These are phyloP conservation scores for Aulographum hederae DNA, from an alignment of 2,329 filamentous ascomycete species.

Conservation along the genomic window DNA sequence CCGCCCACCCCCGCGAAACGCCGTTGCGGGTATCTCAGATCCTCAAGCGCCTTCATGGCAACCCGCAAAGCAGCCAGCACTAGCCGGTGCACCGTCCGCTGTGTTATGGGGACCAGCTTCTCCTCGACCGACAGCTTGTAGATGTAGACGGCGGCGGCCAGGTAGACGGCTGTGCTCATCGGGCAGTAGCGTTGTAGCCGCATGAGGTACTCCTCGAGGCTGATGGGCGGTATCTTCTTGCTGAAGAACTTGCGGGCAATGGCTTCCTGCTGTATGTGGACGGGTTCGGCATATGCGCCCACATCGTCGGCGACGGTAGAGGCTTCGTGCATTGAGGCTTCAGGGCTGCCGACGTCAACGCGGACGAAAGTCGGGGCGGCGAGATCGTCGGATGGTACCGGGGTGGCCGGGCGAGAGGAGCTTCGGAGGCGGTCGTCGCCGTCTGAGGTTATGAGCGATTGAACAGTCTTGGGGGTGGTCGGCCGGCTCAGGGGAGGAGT, in stretches of 20 bases:
- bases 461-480: constrained; percentile 1
- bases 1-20: constrained; percentile 78
- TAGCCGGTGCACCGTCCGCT: constrained; percentile 70
- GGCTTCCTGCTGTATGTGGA: constrained; percentile 63
- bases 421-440: constrained; percentile 13
- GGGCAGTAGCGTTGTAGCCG: constrained; percentile 84
- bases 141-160: constrained; percentile 77
- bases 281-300: constrained; percentile 50
- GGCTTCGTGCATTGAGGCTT: constrained; percentile 30
- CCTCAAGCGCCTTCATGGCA: constrained; percentile 89
- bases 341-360: constrained; percentile 27
- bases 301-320: constrained; percentile 19
- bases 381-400: constrained; percentile 21
- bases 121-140: constrained; percentile 59
- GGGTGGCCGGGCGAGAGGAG: constrained; percentile 18
- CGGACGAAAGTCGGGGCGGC: constrained; percentile 16
- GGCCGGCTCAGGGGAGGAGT: constrained; percentile 31
- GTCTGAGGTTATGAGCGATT: not conserved
- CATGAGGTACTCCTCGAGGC: constrained; percentile 65
- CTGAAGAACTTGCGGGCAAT: constrained; percentile 89
- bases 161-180: constrained; percentile 83
- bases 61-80: constrained; percentile 70
- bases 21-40: constrained; percentile 69
- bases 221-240: constrained; percentile 68
- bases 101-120: constrained; percentile 60